These are phyloP conservation scores for Amanita molliuscula DNA, from an alignment of 768 basidiomycete genomes.

Conservation along the genomic window DNA sequence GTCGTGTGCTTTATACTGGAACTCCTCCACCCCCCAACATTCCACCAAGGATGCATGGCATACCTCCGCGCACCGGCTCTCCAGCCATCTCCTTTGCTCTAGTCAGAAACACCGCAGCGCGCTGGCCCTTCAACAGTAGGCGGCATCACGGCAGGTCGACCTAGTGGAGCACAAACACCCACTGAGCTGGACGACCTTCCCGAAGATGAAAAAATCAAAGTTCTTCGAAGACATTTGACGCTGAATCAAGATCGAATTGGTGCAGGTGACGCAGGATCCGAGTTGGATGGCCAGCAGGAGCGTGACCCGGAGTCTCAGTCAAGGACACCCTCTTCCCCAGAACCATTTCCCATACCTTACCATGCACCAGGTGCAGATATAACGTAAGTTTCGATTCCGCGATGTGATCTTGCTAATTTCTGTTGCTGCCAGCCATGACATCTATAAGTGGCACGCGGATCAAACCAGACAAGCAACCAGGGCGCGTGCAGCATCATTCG, in stretches of 20 bases:
- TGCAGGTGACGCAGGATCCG: conserved; percentile 19
- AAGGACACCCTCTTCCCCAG: conserved; percentile 23
- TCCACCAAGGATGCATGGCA: conserved; percentile 20
- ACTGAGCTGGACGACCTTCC: conserved; percentile 48
- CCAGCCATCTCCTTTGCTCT: conserved; percentile 7
- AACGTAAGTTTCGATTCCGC: conserved; percentile 51
- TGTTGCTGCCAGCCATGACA: conserved; percentile 50
- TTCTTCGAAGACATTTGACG: conserved; percentile 75
- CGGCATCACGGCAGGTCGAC: conserved; percentile 21
- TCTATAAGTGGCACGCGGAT: conserved; percentile 92
- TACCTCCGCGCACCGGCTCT: conserved; percentile 9
- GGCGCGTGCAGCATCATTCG: conserved; percentile 61
- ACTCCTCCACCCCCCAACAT: conserved; percentile 51
- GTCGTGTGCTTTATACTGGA: conserved; percentile 56
- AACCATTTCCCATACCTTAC: conserved; percentile 80
- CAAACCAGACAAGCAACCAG: conserved; percentile 51
- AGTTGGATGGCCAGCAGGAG: conserved; percentile 19
- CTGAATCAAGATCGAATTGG: conserved; percentile 69
- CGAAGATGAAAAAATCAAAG: conserved; percentile 76
- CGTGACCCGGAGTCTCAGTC: conserved; percentile 11
- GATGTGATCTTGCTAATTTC: conserved; percentile 7
- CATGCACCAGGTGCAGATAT: conserved; percentile 83
- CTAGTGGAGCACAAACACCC: conserved; percentile 17
- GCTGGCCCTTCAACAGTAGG: conserved; percentile 14
- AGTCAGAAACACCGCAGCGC: conserved; percentile 3